Percentiles rank a stretch among this genome's conserved stretches.
Evolutionary conservation across 345 rosid species (phyloP).

Genomic region (Trapa bicornis): DNA sequence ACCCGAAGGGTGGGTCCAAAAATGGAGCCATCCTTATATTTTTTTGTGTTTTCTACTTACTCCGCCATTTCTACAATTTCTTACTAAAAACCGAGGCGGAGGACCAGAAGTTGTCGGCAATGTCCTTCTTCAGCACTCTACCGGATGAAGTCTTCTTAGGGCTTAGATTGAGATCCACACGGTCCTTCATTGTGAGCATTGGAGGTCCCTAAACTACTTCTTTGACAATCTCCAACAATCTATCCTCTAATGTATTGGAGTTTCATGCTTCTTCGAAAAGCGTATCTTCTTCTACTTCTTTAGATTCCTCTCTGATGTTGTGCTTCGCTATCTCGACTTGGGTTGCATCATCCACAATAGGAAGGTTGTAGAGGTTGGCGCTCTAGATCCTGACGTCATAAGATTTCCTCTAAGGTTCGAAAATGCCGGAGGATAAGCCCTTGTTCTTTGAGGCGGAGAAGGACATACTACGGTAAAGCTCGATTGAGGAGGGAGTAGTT

Average conservation of each 20-base stretch:
- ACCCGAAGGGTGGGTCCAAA: too few species aligned
- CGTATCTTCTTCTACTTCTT: slow-evolving; percentile 20
- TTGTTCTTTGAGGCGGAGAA: slow-evolving; percentile 92
- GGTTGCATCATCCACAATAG: slow-evolving; percentile 48
- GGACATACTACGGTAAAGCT: slow-evolving; percentile 85
- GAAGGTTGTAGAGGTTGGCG: slow-evolving; percentile 59
- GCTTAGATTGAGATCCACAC: slow-evolving; percentile 78
- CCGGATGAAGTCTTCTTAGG: slow-evolving; percentile 59
- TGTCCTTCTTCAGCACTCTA: slow-evolving; percentile 49
- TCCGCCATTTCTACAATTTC: slow-evolving; percentile 92
- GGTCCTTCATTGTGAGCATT: slow-evolving; percentile 58
- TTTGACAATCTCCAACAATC: slow-evolving; percentile 43
- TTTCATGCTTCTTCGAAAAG: slow-evolving; percentile 22
- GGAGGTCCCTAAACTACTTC: slow-evolving; percentile 24
- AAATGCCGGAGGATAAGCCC: slow-evolving; percentile 55
- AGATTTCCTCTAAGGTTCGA: slow-evolving; percentile 93
- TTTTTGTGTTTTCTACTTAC: slow-evolving; percentile 50
- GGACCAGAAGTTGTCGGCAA: slow-evolving; percentile 87
- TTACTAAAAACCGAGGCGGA: slow-evolving; percentile 97
- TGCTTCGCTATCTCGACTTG: slow-evolving; percentile 9
- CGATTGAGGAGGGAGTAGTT: slow-evolving; percentile 16
- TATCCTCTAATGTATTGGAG: slow-evolving; percentile 22
- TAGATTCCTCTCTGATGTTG: slow-evolving; percentile 12
- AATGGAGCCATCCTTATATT: too few species aligned
- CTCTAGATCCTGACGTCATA: slow-evolving; percentile 84